These are phyloP conservation scores for Strobilomyces echinocephalus DNA, from an alignment of 768 basidiomycete species.

Conservation along the genomic window DNA sequence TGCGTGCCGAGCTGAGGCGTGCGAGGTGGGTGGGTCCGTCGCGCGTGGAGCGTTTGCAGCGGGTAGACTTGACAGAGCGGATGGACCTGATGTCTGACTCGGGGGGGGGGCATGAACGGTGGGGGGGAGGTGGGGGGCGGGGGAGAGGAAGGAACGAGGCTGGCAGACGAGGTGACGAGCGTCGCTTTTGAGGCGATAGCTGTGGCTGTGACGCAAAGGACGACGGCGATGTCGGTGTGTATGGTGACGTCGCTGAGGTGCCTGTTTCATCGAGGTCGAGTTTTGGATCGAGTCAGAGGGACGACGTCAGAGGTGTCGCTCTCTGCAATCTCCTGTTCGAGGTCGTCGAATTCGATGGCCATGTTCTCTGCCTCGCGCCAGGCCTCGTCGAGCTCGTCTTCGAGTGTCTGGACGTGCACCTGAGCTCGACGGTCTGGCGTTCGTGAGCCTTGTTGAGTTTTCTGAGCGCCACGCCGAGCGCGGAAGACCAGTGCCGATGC, in stretches of 20 bases:
- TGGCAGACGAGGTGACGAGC: conserved; percentile 15
- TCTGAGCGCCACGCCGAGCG: conserved; percentile 69
- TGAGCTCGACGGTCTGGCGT: conserved; percentile 56
- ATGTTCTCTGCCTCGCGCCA: conserved; percentile 75
- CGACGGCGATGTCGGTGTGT: conserved; percentile 29
- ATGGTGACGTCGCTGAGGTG: conserved; percentile 21
- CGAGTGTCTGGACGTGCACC: conserved; percentile 47
- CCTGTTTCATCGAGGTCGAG: conserved; percentile 27
- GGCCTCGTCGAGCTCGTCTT: conserved; percentile 73
- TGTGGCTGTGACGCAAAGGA: conserved; percentile 35
- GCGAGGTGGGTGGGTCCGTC: conserved; percentile 32
- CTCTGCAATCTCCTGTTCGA: conserved; percentile 36
- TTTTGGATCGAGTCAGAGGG: not conserved
- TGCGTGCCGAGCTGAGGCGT: conserved; percentile 59
- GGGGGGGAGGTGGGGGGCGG: not conserved
- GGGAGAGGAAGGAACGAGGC: not conserved
- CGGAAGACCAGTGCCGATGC: conserved; percentile 70
- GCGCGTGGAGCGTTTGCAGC: conserved; percentile 23
- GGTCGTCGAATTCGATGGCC: conserved; percentile 66
- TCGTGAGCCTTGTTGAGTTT: conserved; percentile 77
- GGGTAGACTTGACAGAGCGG: conserved; percentile 22
- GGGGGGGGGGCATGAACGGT: not conserved
- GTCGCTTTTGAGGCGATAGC: conserved; percentile 36
- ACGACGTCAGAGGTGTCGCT: conserved; percentile 2
- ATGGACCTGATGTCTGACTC: conserved; percentile 23